Conservation (phyloP, 805 yeast genomes). For the Metschnikowia lachancei region DNA sequence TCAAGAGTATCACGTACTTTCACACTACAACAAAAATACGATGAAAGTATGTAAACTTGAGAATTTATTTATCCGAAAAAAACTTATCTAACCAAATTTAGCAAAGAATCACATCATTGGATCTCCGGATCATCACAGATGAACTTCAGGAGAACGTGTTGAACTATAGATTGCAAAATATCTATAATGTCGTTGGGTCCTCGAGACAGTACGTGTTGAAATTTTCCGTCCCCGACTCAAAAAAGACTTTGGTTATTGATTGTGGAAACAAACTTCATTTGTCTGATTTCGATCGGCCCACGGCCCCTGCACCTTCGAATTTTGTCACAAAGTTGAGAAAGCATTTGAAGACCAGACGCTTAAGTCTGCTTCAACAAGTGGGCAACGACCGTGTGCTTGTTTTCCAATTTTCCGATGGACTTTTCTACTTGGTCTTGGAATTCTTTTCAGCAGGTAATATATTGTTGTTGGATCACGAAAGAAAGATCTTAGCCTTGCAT, state of each 20-base stretch:
- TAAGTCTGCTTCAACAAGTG: slow-evolving; percentile 70
- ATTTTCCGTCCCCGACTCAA: slow-evolving; percentile 81
- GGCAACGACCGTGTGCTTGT: slow-evolving; percentile 82
- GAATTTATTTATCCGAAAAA: too few relatives aligned
- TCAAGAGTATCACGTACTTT: background rate
- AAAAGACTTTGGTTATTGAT: slow-evolving; percentile 71
- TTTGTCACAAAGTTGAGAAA: slow-evolving; percentile 85
- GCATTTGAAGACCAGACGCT: slow-evolving; percentile 75
- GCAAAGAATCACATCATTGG: slow-evolving; percentile 86
- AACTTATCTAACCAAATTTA: slow-evolving; percentile 23
- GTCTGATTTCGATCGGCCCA: slow-evolving; percentile 78
- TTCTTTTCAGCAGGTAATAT: slow-evolving; percentile 95
- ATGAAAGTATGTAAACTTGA: background rate
- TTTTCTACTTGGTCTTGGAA: slow-evolving; percentile 74
- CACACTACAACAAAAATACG: background rate
- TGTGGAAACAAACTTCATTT: slow-evolving; percentile 80
- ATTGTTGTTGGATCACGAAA: slow-evolving; percentile 65
- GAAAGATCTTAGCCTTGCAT: slow-evolving; percentile 68
- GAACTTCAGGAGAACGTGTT: slow-evolving; percentile 61
- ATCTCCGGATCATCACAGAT: slow-evolving; percentile 63
- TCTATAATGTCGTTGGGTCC: slow-evolving; percentile 75
- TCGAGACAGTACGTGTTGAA: slow-evolving; percentile 72
- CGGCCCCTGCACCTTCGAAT: slow-evolving; percentile 77
- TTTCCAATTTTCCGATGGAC: slow-evolving; percentile 79
- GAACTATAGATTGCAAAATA: slow-evolving; percentile 74